Percentiles rank a stretch among this genome's conserved stretches.
Conservation (phyloP, 2,329 filamentous ascomycete genomes). For the Diaporthe sp. region DNA sequence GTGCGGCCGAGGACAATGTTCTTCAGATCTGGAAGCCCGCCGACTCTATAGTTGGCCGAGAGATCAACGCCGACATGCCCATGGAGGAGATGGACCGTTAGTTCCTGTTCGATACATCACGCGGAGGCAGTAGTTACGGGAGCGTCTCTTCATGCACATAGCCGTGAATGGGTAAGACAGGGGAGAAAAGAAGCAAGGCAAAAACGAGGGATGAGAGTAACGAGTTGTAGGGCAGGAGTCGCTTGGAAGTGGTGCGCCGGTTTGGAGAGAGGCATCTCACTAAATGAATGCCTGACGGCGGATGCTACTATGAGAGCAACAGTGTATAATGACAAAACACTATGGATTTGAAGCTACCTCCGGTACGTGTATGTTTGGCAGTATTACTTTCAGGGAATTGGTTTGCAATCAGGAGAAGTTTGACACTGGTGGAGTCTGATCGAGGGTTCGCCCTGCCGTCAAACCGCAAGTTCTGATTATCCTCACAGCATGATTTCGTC, state of each 20-base stretch:
- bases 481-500: background rate
- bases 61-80: constrained; percentile 77
- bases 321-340: background rate
- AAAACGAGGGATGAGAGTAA: background rate
- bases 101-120: background rate
- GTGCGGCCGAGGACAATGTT: constrained; percentile 95
- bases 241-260: background rate
- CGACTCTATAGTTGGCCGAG: constrained; percentile 83
- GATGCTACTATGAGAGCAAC: background rate
- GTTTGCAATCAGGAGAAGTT: background rate
- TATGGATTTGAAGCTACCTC: background rate
- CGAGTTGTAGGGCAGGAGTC: background rate
- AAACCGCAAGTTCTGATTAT: background rate
- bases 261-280: background rate
- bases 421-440: background rate
- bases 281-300: background rate
- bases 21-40: constrained; percentile 95
- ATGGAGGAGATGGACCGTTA: constrained; percentile 81
- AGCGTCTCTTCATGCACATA: background rate
- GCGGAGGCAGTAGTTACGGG: background rate
- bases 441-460: background rate
- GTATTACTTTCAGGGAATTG: background rate
- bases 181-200: background rate
- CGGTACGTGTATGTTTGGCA: constrained; percentile 4
- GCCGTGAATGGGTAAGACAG: background rate